Base-by-base conservation (phyloP, 108 stramenopile species). In the Nitzschia palea region DNA sequence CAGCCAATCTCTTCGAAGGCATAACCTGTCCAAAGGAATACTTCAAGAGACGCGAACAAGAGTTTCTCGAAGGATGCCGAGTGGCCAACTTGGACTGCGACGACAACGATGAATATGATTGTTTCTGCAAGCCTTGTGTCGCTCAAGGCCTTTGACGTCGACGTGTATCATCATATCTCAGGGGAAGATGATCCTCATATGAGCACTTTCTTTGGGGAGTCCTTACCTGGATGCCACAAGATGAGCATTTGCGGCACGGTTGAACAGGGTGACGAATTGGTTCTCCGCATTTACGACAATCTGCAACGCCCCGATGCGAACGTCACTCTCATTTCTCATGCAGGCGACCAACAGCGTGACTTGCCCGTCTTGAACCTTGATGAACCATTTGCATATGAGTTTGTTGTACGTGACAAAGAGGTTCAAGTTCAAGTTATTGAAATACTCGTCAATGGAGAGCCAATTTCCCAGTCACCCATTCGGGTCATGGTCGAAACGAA, bases 401-500 rank as follows among this genome's bases (percentile, higher is more conserved):
- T 76, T 29, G 51, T 4, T 28, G 17, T 76, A 37, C 23, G 22
- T 15, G 28, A 20, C 27, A 14, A 37, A 15, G 29, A 29, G 5
- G 60, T 72, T 10, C 65, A 66, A 56, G 44, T 40, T 40, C 15
- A 34, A 3, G 61, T 73, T 18, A 15, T 78, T 0, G 71, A 78
- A 31, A 67, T 78, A 20, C 65, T 58, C 34, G 67, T 62, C 0
- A 52, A 50, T 25, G 77, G 31, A 18, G 40, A 62, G 37, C 71
- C 67, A 36, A 78, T 78, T 29, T 66, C 71, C 2, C 37, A 70
- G 44, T 60, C 57, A 34, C 77, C 77, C 17, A 45, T 78, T 18
- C 65, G 77, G 4, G 43, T 78, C 25, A 17, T 42, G 26, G 67
- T 79, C 25, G 25, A n/a, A 37, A 10, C 17, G n/a, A 26, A 44